phyloP scores from a whole-genome alignment of 2,329 filamentous ascomycete genomes.

The Arthrobotrys megalospora region DNA sequence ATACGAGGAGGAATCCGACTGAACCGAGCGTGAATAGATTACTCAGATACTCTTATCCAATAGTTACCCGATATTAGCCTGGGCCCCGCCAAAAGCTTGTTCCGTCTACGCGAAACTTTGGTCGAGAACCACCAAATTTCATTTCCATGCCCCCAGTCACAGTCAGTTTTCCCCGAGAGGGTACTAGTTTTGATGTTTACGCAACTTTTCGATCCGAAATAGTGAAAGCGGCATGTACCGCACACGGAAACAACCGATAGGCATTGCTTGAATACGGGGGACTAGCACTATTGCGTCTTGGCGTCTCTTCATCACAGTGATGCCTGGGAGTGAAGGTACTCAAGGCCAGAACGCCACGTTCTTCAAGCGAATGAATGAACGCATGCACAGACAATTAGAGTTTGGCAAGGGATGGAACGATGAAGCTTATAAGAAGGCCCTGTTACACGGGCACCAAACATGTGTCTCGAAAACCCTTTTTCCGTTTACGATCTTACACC shows the following conservation, averaged over 20 bases:
- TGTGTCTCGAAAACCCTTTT: background rate
- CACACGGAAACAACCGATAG: constrained; percentile 16
- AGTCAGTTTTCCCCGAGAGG: background rate
- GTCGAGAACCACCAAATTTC: background rate
- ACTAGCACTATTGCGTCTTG: constrained; percentile 6
- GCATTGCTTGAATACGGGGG: background rate
- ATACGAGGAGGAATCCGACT: background rate
- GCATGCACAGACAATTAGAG: constrained; percentile 10
- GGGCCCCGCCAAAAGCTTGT: constrained; percentile 8
- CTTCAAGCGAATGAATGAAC: constrained; percentile 4
- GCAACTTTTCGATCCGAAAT: background rate
- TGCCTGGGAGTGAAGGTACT: background rate
- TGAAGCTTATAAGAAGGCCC: constrained; percentile 13
- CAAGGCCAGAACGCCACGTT: constrained; percentile 6
- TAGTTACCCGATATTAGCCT: constrained; percentile 9
- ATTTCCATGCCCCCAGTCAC: background rate
- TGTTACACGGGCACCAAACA: constrained; percentile 6
- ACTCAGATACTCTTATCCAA: background rate
- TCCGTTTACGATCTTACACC: background rate
- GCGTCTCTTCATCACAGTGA: background rate
- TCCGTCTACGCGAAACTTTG: constrained; percentile 1
- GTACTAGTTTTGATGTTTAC: constrained; percentile 10
- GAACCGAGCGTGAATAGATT: background rate
- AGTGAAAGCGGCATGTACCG: constrained; percentile 1
- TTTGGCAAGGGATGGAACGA: constrained; percentile 1